A percentile compares a stretch with the other conserved stretches of the same genome.
phyloP scores from a whole-genome alignment of 176 grass and related monocot genomes.

The Oryza coarctata region DNA sequence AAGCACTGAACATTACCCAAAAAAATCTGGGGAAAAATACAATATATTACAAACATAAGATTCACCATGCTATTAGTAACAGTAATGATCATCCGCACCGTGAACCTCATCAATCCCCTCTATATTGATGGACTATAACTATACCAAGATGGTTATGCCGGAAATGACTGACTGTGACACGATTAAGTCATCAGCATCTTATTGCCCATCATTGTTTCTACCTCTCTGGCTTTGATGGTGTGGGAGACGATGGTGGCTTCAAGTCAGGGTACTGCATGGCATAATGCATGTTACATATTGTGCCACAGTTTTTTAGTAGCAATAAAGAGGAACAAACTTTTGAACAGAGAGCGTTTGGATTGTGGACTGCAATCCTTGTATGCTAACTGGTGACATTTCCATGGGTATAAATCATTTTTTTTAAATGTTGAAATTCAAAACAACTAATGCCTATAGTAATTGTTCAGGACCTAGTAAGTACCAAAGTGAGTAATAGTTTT shows the following conservation, averaged over 20 bases:
- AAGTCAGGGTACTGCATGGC: constrained; percentile 60
- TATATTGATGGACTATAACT: constrained; percentile 27
- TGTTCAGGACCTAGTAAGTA: not conserved
- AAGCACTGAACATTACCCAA: not conserved
- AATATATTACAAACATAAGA: constrained; percentile 9
- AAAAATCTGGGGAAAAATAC: not conserved
- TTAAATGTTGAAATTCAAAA: not conserved
- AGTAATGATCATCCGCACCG: not conserved
- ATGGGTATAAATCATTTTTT: not conserved
- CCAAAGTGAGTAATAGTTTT: not conserved
- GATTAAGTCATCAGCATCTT: not conserved
- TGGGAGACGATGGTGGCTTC: constrained; percentile 56
- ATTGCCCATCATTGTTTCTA: constrained; percentile 6
- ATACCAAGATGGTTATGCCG: constrained; percentile 17
- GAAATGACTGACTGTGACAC: not conserved
- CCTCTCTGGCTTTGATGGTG: constrained; percentile 45
- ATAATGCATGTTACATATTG: not conserved
- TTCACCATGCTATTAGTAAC: not conserved
- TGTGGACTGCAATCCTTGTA: not conserved
- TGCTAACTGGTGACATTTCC: not conserved
- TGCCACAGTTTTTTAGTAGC: not conserved
- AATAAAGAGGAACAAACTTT: not conserved
- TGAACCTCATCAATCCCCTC: not conserved
- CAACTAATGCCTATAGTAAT: not conserved
- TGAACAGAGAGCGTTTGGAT: not conserved